Percentiles rank a stretch among this genome's conserved stretches.
These are phyloP conservation scores for Melampsora larici-populina DNA, from an alignment of 1,284 basidiomycete genomes.

Conservation along the genomic window DNA sequence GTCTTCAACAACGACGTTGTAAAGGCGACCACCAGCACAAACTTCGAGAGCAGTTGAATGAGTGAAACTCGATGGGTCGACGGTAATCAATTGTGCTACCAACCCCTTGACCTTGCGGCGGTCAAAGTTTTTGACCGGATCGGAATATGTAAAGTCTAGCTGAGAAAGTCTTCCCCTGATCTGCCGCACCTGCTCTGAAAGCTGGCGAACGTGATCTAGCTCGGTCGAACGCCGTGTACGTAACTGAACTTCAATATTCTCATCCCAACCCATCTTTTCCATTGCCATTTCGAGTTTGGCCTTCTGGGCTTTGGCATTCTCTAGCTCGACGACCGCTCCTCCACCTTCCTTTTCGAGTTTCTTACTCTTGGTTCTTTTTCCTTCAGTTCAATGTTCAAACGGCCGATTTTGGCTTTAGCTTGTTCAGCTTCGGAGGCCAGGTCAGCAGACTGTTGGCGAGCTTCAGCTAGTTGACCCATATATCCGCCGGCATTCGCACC, in stretches of 20 bases:
- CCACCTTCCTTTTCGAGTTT: constrained; percentile 79
- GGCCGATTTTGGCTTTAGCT: constrained; percentile 69
- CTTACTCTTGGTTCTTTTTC: constrained; percentile 72
- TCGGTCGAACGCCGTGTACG: constrained; percentile 63
- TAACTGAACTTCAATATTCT: constrained; percentile 68
- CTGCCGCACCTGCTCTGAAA: constrained; percentile 62
- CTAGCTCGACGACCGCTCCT: constrained; percentile 66
- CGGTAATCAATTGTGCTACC: constrained; percentile 63
- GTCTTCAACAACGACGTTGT: constrained; percentile 89
- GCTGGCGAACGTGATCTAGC: constrained; percentile 61
- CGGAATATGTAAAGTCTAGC: constrained; percentile 78
- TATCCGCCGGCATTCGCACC: constrained; percentile 75
- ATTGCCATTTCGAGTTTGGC: constrained; percentile 63
- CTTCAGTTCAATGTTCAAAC: constrained; percentile 77
- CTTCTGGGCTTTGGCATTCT: constrained; percentile 63
- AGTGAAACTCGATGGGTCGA: constrained; percentile 68
- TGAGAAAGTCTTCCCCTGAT: constrained; percentile 68
- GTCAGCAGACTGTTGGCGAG: constrained; percentile 70
- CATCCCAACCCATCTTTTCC: constrained; percentile 71
- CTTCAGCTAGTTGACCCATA: constrained; percentile 92
- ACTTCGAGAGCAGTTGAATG: constrained; percentile 82
- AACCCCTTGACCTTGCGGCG: constrained; percentile 78
- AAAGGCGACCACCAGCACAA: constrained; percentile 84
- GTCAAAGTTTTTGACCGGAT: constrained; percentile 79
- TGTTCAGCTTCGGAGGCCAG: constrained; percentile 83